Base-by-base conservation (phyloP, 805 yeast genomes). In the Priceomyces fermenticarens region DNA sequence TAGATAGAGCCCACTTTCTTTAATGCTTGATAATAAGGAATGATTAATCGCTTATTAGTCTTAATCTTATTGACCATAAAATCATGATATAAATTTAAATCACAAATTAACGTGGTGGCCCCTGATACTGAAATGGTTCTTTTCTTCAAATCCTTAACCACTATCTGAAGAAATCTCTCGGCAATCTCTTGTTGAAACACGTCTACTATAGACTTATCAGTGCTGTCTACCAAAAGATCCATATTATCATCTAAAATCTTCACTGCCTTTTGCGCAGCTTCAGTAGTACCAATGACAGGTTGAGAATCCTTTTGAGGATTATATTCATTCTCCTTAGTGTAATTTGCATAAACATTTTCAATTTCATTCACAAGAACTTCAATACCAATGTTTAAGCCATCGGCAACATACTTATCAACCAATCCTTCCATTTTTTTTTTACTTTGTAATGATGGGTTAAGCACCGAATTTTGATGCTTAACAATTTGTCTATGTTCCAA, bases 141-240 rank as follows among this genome's bases (percentile, higher is more conserved):
- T 54, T 81, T 80, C 51, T 89, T 88, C 42, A 93, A 72, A 42
- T 85, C 78, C 56, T 88, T 89, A 32, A 88, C 85, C 23, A 93
- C 66, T 1, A 82, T 71, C 30, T 77, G 81, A 54, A 88, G 88
- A 45, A 93, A 83, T 32, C 98, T 62, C 58, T 88, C 87, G 0
- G 96, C 96, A 27, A 91, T 82, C 54, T 93, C 99, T 56, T 90
- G 96, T 52, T 90, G 93, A 56, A 89, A 93, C 0, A 91, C 95
- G 51, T 90, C 98, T 17, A 90, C 76, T 10, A 95, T 83, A 1
- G 88, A 77, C 55, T 84, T 87, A 41, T 91, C 98, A 0, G 97
- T 87, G 4, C 93, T 77, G 2, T 89, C 95, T 12, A 77, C 79
- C 33, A 91, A 65, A 42, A 90, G 64, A 42, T 77, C 78, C 45